Percentiles rank a stretch among this genome's conserved stretches.
Conservation (phyloP, 2,329 filamentous ascomycete species). For the Elsinoe batatas region DNA sequence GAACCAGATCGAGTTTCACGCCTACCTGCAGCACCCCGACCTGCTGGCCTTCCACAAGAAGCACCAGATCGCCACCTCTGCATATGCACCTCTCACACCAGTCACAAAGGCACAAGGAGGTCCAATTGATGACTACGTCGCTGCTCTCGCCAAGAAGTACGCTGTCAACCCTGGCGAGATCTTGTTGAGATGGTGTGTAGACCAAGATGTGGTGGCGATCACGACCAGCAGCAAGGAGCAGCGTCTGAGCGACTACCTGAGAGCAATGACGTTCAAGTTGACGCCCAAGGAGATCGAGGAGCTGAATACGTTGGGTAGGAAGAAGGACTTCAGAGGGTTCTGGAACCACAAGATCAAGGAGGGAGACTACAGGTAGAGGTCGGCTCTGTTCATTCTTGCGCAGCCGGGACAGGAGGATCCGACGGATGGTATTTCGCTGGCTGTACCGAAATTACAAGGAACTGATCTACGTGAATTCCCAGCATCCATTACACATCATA, state of each 20-base stretch:
- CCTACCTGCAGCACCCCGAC: slow-evolving; percentile 53
- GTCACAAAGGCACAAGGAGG: slow-evolving; percentile 46
- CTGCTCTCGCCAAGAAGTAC: slow-evolving; percentile 49
- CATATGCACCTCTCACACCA: slow-evolving; percentile 40
- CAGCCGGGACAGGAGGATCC: neutral
- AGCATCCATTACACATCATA: neutral
- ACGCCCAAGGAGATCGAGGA: slow-evolving; percentile 48
- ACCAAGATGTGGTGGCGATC: slow-evolving; percentile 49
- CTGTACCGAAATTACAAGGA: no score
- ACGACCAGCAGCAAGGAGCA: slow-evolving; percentile 53
- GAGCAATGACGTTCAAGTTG: slow-evolving; percentile 47
- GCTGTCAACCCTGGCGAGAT: slow-evolving; percentile 49
- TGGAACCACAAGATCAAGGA: slow-evolving; percentile 41
- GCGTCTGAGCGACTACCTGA: slow-evolving; percentile 48
- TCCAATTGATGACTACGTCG: slow-evolving; percentile 45
- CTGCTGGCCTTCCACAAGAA: slow-evolving; percentile 45
- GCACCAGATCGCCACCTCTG: slow-evolving; percentile 38
- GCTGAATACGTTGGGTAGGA: slow-evolving; percentile 39
- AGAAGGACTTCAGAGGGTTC: slow-evolving; percentile 44
- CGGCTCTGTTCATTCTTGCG: neutral
- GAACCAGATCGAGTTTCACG: slow-evolving; percentile 62
- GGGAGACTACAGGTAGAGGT: slow-evolving; percentile 30
- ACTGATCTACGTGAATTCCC: no score
- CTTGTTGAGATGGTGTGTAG: slow-evolving; percentile 49
- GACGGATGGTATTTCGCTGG: no score